Evolutionary conservation across 371 early-diverging fungal genomes (phyloP).

Genomic region (Mucor racemosus): DNA sequence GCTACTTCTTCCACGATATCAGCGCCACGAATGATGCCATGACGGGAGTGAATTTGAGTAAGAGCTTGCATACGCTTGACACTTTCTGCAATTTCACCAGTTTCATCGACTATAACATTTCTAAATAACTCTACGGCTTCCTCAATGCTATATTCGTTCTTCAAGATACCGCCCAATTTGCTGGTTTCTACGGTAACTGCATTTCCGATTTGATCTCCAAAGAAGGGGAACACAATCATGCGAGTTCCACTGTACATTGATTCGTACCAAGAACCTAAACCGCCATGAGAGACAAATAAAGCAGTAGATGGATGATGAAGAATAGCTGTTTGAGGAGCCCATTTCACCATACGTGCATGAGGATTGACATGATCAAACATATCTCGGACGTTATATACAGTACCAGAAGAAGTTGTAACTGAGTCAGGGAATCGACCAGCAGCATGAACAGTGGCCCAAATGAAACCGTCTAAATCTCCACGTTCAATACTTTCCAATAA

Average conservation of each 20-base stretch:
- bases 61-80: slow-evolving; percentile 23
- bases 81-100: slow-evolving; percentile 11
- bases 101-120: slow-evolving; percentile 7
- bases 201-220: slow-evolving; percentile 47
- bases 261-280: slow-evolving; percentile 42
- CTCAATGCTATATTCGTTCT: neutral
- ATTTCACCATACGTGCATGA: slow-evolving; percentile 8
- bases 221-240: slow-evolving; percentile 42
- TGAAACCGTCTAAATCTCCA: slow-evolving; percentile 32
- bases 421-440: slow-evolving; percentile 19
- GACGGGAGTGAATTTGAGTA: slow-evolving; percentile 25
- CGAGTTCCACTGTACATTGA: slow-evolving; percentile 35
- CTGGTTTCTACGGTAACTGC: slow-evolving; percentile 8
- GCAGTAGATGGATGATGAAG: slow-evolving; percentile 38
- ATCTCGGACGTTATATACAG: slow-evolving; percentile 2
- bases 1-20: slow-evolving; percentile 31
- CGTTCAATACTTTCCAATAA: slow-evolving; percentile 27
- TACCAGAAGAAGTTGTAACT: slow-evolving; percentile 7
- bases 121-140: slow-evolving; percentile 1
- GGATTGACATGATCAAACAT: slow-evolving; percentile 6
- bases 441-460: slow-evolving; percentile 34
- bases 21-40: slow-evolving; percentile 25
- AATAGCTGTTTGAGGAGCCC: slow-evolving; percentile 50
- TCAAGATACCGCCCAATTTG: slow-evolving; percentile 4
- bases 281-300: slow-evolving; percentile 47